Evolutionary conservation across 177 flowering plant genomes (phyloP), one percentile per base, ranked within the genome.

Genomic region (Telopea speciosissima): DNA sequence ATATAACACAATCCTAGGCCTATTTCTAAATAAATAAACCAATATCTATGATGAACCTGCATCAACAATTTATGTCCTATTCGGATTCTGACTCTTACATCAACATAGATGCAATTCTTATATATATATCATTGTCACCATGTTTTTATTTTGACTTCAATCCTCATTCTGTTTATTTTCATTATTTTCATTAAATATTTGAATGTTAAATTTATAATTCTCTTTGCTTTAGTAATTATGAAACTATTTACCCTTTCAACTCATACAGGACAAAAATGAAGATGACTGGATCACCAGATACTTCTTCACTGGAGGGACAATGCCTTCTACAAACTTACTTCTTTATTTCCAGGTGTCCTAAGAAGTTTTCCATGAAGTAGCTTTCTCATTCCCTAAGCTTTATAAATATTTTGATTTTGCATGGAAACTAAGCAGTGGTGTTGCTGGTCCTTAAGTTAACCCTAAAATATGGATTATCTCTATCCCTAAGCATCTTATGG

Each of bases 251-350:
- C 36, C 44, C 28, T 21, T 52, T 69, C 42, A 13, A 21, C 26
- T 64, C n/a, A n/a, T 62, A 74, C 78, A 93, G 97, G 98, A 94
- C 74, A 67, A 74, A 68, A 86, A 78, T 81, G 97, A 94, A 19
- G 99, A 92, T 80, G 99, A 95, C 70, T 95, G 99, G 99, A 92
- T 90, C 59, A 90, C 97, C 28, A 81, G 96, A 76, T 86, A 90
- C 81, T 92, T 95, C 87, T 95, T 92, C 81, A 81, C 86, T 24
- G 93, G 96, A 70, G 97, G 97, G 24, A 95, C 97, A 65, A 95
- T 92, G 97, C 96, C 97, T 63, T 81, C 97, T 5, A 92, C 97
- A 56, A 88, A 89, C 74, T 78, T 95, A 31, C 90, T 92, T 67
- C 91, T 95, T 45, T 95, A 95, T 76, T 95, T 90, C 77, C 97